These are phyloP conservation scores for Boletus rubescentipes DNA, from an alignment of 768 basidiomycete species.

Conservation along the genomic window DNA sequence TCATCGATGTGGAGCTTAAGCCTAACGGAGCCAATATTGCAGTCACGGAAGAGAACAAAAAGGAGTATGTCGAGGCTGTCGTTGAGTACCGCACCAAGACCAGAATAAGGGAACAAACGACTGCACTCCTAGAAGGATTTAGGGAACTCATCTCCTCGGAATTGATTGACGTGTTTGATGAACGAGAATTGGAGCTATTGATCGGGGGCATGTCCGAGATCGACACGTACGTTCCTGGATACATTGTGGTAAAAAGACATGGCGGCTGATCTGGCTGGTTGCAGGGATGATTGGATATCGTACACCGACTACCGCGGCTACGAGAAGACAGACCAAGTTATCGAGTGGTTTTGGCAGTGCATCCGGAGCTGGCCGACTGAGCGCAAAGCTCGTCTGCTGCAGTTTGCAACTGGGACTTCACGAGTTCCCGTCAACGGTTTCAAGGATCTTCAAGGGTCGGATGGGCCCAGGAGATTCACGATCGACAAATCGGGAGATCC, in stretches of 20 bases:
- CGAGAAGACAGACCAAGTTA: conserved; percentile 81
- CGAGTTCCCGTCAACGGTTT: conserved; percentile 89
- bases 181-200: conserved; percentile 83
- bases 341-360: conserved; percentile 96
- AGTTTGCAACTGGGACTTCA: conserved; percentile 89
- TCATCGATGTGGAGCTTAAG: conserved; percentile 64
- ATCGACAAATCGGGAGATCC: conserved; percentile 95
- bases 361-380: conserved; percentile 89
- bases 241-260: not conserved
- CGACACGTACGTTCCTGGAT: conserved; percentile 57
- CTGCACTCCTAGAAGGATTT: conserved; percentile 83
- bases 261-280: not conserved
- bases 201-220: conserved; percentile 95
- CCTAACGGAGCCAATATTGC: conserved; percentile 57
- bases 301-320: conserved; percentile 92
- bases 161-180: conserved; percentile 86
- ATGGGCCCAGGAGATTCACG: conserved; percentile 90
- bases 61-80: conserved; percentile 73
- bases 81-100: conserved; percentile 82
- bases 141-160: conserved; percentile 82
- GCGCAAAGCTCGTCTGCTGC: conserved; percentile 80
- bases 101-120: conserved; percentile 81
- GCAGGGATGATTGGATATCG: conserved; percentile 87
- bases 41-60: conserved; percentile 76
- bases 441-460: conserved; percentile 91